A percentile compares a stretch with the other conserved stretches of the same genome.
phyloP scores from a whole-genome alignment of 768 basidiomycete genomes.

The Tephrocybe sp. region DNA sequence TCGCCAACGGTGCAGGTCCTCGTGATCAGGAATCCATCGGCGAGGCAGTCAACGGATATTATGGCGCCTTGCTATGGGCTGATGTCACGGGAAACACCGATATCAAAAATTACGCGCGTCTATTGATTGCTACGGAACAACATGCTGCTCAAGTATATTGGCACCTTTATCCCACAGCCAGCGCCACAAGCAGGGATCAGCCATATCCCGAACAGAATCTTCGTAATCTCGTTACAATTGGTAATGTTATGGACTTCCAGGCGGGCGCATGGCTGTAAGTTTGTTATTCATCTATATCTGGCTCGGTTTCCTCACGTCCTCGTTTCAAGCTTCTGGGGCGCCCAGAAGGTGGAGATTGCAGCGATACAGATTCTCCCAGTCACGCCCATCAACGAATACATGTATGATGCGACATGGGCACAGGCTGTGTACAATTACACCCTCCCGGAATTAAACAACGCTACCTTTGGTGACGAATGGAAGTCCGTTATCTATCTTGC shows the following conservation, averaged over 20 bases:
- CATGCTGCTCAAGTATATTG: constrained; percentile 34
- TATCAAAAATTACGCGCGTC: constrained; percentile 30
- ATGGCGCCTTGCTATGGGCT: constrained; percentile 33
- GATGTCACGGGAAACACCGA: constrained; percentile 29
- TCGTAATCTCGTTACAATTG: constrained; percentile 30
- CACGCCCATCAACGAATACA: constrained; percentile 32
- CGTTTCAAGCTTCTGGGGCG: constrained; percentile 30
- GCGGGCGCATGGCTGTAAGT: constrained; percentile 36
- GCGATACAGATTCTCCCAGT: constrained; percentile 37
- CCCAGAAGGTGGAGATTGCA: constrained; percentile 30
- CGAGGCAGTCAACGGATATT: constrained; percentile 35
- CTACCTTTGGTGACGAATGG: constrained; percentile 30
- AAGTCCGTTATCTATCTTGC: constrained; percentile 34
- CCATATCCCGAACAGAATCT: constrained; percentile 32
- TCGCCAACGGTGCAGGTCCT: constrained; percentile 31
- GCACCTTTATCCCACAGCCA: constrained; percentile 34
- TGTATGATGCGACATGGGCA: constrained; percentile 33
- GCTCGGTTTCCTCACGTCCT: background rate
- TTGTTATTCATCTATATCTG: background rate
- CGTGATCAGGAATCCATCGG: constrained; percentile 34
- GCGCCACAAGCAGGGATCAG: constrained; percentile 29
- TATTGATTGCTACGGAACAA: constrained; percentile 33
- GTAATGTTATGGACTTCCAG: constrained; percentile 36
- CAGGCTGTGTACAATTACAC: constrained; percentile 28
- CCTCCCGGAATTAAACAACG: constrained; percentile 24